A percentile compares a stretch with the other conserved stretches of the same genome.
phyloP scores from a whole-genome alignment of 257 asterid genomes.

The Solanum chiquidenum region DNA sequence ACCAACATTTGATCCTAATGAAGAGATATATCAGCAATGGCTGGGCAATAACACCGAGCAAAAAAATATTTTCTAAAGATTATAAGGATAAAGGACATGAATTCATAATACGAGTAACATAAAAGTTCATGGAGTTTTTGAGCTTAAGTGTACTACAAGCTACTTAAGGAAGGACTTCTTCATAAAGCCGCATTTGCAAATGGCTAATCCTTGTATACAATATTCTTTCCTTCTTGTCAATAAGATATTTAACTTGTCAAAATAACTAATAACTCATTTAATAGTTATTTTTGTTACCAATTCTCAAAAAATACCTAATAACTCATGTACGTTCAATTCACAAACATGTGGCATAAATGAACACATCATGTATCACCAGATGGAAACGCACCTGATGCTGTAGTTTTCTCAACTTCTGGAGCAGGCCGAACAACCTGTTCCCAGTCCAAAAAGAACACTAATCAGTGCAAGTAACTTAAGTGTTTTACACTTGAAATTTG shows the following conservation, averaged over 20 bases:
- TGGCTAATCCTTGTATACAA: background rate
- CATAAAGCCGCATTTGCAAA: background rate
- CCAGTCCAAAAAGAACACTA: constrained; percentile 15
- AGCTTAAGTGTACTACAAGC: background rate
- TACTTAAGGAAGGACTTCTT: background rate
- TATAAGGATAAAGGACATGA: background rate
- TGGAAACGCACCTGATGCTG: constrained; percentile 42
- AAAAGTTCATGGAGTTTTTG: background rate
- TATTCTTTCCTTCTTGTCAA: background rate
- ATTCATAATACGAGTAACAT: background rate
- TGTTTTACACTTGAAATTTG: background rate
- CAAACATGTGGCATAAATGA: background rate
- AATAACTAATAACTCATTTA: background rate
- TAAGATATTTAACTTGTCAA: background rate
- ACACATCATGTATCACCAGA: background rate
- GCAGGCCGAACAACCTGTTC: constrained; percentile 52
- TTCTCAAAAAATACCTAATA: background rate
- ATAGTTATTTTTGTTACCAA: background rate
- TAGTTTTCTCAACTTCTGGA: constrained; percentile 51
- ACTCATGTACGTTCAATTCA: background rate
- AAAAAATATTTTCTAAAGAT: background rate
- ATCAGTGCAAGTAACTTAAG: background rate
- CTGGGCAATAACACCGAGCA: background rate
- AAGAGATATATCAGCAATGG: background rate
- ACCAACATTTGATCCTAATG: constrained; percentile 42